These are phyloP conservation scores for Mycena chlorophos DNA, from an alignment of 768 basidiomycete species.

Conservation along the genomic window DNA sequence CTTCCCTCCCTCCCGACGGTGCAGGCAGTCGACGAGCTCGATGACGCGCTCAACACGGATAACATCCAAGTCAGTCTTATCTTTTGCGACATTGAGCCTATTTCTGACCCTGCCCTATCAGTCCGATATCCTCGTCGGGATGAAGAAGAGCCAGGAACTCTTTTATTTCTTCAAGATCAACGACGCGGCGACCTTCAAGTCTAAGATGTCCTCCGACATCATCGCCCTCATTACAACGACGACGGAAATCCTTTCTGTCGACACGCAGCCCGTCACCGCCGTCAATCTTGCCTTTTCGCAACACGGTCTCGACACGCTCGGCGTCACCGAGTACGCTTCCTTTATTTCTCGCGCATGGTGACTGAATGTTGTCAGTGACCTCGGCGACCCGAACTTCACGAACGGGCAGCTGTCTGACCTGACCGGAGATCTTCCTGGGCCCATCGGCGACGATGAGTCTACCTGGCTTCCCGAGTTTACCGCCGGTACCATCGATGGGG, in stretches of 20 bases:
- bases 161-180: conserved; percentile 27
- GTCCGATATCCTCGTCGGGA: conserved; percentile 20
- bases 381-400: conserved; percentile 18
- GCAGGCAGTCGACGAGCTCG: conserved; percentile 12
- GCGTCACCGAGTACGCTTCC: conserved; percentile 13
- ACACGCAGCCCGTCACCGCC: conserved; percentile 25
- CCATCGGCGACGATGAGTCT: conserved; percentile 2
- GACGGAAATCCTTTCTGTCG: conserved; percentile 18
- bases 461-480: conserved; percentile 23
- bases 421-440: not conserved
- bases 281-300: conserved; percentile 28
- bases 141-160: conserved; percentile 26
- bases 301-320: conserved; percentile 20
- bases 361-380: conserved; percentile 7
- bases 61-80: conserved; percentile 20
- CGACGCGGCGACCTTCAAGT: conserved; percentile 23
- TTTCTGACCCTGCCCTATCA: not conserved
- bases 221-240: conserved; percentile 25
- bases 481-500: conserved; percentile 24
- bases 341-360: not conserved
- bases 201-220: conserved; percentile 19
- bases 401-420: conserved; percentile 5
- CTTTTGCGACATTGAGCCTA: too few relatives aligned
- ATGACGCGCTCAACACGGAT: conserved; percentile 14
- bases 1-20: conserved; percentile 20